phyloP scores from a whole-genome alignment of 345 rosid species.

The Leavenworthia alabamica region DNA sequence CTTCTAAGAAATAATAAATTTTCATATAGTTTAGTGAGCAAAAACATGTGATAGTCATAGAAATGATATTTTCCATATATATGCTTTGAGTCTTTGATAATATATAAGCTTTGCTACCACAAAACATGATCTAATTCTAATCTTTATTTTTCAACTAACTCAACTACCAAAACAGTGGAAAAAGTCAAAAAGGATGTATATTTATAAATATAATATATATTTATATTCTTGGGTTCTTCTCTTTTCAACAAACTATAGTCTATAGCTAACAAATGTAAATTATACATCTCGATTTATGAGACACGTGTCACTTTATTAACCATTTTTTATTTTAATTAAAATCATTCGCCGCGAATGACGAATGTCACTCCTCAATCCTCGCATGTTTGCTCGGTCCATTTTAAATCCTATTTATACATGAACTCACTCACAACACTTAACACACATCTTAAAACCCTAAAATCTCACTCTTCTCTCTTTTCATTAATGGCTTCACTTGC shows the following conservation, averaged over 20 bases:
- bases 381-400: constrained; percentile 36
- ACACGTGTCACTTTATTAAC: not conserved
- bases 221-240: constrained; percentile 2
- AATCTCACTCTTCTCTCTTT: not conserved
- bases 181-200: constrained; percentile 9
- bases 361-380: constrained; percentile 49
- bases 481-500: constrained; percentile 37
- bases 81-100: not conserved
- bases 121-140: constrained; percentile 11
- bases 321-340: not conserved
- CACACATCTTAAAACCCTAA: constrained; percentile 6
- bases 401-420: constrained; percentile 24
- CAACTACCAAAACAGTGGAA: constrained; percentile 23
- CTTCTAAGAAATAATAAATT: not conserved
- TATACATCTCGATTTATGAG: not conserved
- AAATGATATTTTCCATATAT: not conserved
- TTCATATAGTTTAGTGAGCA: not conserved
- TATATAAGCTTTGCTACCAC: not conserved
- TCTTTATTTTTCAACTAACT: constrained; percentile 21
- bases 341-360: constrained; percentile 26
- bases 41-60: constrained; percentile 2
- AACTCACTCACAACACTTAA: constrained; percentile 4
- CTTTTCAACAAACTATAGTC: not conserved
- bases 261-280: not conserved
- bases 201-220: not conserved